phyloP scores from a whole-genome alignment of 352 stramenopile genomes.

The Phytophthora capsici region DNA sequence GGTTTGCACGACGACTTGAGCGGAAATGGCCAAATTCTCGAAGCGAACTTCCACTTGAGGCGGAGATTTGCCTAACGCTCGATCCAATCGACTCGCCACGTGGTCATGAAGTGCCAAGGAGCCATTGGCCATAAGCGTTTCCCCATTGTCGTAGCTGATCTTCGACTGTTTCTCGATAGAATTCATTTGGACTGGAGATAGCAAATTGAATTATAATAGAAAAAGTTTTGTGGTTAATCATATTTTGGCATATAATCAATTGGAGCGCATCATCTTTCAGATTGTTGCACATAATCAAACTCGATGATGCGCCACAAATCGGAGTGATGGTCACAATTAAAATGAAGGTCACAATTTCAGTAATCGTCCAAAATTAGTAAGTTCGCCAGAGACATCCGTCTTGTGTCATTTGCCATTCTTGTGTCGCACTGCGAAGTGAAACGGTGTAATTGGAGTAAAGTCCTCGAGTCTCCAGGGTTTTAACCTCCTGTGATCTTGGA shows the following conservation, averaged over 20 bases:
- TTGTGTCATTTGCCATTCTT: conserved; percentile 58
- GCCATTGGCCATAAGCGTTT: conserved; percentile 30
- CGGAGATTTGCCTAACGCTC: conserved; percentile 30
- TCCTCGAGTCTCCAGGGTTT: conserved; percentile 25
- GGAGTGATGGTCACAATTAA: background rate
- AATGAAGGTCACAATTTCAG: conserved; percentile 6
- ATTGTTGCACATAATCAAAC: conserved; percentile 4
- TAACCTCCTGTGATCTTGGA: conserved; percentile 13
- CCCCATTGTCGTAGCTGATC: conserved; percentile 7
- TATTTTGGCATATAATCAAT: background rate
- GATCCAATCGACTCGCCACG: conserved; percentile 36
- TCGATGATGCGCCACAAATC: background rate
- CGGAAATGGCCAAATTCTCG: conserved; percentile 9
- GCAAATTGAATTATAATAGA: conserved; percentile 3
- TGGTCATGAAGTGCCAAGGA: conserved; percentile 37
- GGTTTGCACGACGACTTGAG: conserved; percentile 3
- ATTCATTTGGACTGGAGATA: conserved; percentile 3
- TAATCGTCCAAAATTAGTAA: background rate
- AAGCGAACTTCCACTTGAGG: conserved; percentile 40
- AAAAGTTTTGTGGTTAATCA: background rate
- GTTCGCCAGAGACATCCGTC: conserved; percentile 44
- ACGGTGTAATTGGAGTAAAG: conserved; percentile 44
- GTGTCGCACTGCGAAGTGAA: conserved; percentile 43
- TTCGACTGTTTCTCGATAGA: conserved; percentile 6
- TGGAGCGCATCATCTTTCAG: conserved; percentile 6